These are phyloP conservation scores for Sphenostylis stenocarpa DNA, from an alignment of 306 rosid species.

Conservation along the genomic window DNA sequence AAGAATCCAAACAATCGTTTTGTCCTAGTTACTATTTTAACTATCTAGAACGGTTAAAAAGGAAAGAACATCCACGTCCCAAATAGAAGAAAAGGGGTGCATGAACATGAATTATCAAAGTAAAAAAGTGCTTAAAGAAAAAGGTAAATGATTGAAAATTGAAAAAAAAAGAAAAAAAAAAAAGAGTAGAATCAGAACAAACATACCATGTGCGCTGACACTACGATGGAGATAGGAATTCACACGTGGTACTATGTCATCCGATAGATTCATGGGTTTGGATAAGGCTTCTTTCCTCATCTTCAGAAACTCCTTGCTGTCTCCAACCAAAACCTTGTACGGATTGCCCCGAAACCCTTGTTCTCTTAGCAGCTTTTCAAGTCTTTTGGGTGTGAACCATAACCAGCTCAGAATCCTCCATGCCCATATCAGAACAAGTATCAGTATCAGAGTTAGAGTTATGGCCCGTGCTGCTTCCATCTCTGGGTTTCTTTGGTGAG, in stretches of 20 bases:
- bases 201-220: constrained; percentile 40
- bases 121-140: too few species aligned
- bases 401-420: constrained; percentile 51
- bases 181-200: background rate
- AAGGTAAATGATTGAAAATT: background rate
- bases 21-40: too few species aligned
- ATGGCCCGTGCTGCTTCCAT: constrained; percentile 17
- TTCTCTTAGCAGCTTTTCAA: constrained; percentile 46
- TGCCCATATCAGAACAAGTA: constrained; percentile 20
- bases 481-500: background rate
- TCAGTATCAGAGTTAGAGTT: background rate
- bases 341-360: constrained; percentile 54
- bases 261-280: constrained; percentile 42
- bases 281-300: constrained; percentile 33
- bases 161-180: too few species aligned
- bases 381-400: constrained; percentile 56
- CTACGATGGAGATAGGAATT: constrained; percentile 21
- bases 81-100: too few species aligned
- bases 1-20: too few species aligned
- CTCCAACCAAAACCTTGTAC: constrained; percentile 35
- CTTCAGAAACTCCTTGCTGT: background rate
- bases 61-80: too few species aligned
- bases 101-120: too few species aligned
- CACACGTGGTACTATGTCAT: constrained; percentile 39
- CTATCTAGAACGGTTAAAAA: too few species aligned